Conservation (phyloP, 2,329 filamentous ascomycete species). For the Verruconis gallopava region DNA sequence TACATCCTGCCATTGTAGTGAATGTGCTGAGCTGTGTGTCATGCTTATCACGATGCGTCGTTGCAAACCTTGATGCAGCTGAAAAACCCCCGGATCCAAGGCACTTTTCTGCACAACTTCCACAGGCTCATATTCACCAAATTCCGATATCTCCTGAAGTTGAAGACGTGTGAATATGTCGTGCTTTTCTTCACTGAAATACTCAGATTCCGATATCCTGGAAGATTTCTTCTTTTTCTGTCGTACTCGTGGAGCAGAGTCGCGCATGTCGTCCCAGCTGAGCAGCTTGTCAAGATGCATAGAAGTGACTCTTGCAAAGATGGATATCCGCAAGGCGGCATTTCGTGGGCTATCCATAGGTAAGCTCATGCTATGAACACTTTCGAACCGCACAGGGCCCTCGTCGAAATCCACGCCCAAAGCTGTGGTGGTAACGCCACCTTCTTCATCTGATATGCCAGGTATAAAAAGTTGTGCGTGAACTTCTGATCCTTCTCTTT, state of each 20-base stretch:
- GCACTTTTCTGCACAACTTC: slow-evolving; percentile 81
- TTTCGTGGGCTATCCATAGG: slow-evolving; percentile 64
- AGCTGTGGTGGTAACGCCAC: slow-evolving; percentile 85
- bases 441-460: slow-evolving; percentile 72
- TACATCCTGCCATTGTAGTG: slow-evolving; percentile 78
- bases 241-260: slow-evolving; percentile 45
- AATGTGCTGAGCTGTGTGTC: slow-evolving; percentile 82
- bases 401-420: slow-evolving; percentile 94
- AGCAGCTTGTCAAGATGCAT: slow-evolving; percentile 96
- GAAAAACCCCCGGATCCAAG: slow-evolving; percentile 79
- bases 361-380: slow-evolving; percentile 95
- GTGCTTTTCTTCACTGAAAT: slow-evolving; percentile 84
- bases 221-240: slow-evolving; percentile 47
- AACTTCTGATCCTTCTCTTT: slow-evolving; percentile 88
- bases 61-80: slow-evolving; percentile 89
- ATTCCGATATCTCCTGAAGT: slow-evolving; percentile 81
- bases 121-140: slow-evolving; percentile 80
- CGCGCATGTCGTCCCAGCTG: slow-evolving; percentile 98
- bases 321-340: slow-evolving; percentile 68
- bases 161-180: slow-evolving; percentile 82
- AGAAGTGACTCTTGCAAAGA: slow-evolving; percentile 79
- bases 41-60: slow-evolving; percentile 75
- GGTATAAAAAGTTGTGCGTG: slow-evolving; percentile 96
- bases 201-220: slow-evolving; percentile 80
- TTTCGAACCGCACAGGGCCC: slow-evolving; percentile 83